These are phyloP conservation scores for Nannochloropsis salina DNA, from an alignment of 108 stramenopile species.

Conservation along the genomic window DNA sequence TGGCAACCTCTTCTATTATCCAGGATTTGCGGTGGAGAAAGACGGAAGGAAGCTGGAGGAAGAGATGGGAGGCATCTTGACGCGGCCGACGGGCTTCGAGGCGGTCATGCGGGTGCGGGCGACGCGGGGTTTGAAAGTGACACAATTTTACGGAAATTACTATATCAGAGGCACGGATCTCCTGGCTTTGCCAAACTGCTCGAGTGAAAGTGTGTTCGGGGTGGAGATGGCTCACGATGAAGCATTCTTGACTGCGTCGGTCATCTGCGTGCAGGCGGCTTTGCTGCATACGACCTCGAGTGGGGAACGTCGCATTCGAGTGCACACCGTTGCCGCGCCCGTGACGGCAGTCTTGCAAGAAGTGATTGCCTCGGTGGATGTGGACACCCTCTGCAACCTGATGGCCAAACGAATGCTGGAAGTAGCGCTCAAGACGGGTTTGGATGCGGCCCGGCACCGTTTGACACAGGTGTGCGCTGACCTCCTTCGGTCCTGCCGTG, in stretches of 20 bases:
- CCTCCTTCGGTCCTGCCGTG: slow-evolving; percentile 50
- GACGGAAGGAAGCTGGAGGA: slow-evolving; percentile 75
- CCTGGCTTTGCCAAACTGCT: slow-evolving; percentile 89
- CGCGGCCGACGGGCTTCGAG: slow-evolving; percentile 84
- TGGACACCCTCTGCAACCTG: slow-evolving; percentile 67
- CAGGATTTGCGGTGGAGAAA: slow-evolving; percentile 63
- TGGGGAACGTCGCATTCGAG: slow-evolving; percentile 92
- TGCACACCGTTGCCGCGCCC: slow-evolving; percentile 86
- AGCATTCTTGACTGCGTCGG: slow-evolving; percentile 65
- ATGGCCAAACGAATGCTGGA: slow-evolving; percentile 78
- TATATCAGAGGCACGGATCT: slow-evolving; percentile 92
- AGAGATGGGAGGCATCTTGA: slow-evolving; percentile 69
- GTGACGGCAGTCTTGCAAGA: slow-evolving; percentile 62
- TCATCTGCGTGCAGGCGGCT: slow-evolving; percentile 85
- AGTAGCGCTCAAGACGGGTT: slow-evolving; percentile 71
- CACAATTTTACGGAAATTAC: slow-evolving; percentile 94
- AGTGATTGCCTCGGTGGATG: slow-evolving; percentile 68
- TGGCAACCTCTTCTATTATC: slow-evolving; percentile 82
- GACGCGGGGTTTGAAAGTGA: slow-evolving; percentile 81
- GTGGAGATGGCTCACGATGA: slow-evolving; percentile 90
- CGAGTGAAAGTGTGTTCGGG: slow-evolving; percentile 80
- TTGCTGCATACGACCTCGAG: slow-evolving; percentile 90
- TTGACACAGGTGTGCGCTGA: slow-evolving; percentile 65
- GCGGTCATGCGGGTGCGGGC: slow-evolving; percentile 94
- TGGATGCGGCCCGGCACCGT: slow-evolving; percentile 79